A percentile compares a stretch with the other conserved stretches of the same genome.
Conservation (phyloP, 768 basidiomycete genomes). For the Lactarius indigo region DNA sequence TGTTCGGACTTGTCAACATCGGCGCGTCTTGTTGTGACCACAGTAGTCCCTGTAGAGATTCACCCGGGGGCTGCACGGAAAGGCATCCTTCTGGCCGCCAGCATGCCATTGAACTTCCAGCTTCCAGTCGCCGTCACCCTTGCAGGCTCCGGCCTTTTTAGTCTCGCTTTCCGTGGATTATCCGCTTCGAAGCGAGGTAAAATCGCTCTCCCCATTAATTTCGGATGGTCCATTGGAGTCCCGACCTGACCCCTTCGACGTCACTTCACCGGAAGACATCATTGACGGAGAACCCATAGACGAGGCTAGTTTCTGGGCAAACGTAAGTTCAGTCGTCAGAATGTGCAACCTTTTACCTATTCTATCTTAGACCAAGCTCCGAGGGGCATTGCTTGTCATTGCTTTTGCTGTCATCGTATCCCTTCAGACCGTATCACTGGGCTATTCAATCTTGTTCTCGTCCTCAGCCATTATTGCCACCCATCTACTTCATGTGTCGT, state of each 20-base stretch:
- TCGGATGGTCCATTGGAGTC: constrained; percentile 29
- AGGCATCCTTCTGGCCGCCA: background rate
- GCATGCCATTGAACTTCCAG: constrained; percentile 57
- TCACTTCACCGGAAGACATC: constrained; percentile 68
- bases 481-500: constrained; percentile 45
- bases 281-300: constrained; percentile 65
- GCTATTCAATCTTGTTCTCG: constrained; percentile 44
- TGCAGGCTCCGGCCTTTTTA: constrained; percentile 41
- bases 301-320: constrained; percentile 56
- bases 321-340: constrained; percentile 36
- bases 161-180: constrained; percentile 42
- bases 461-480: constrained; percentile 34
- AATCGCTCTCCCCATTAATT: constrained; percentile 45
- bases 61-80: background rate
- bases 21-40: background rate
- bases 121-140: constrained; percentile 51
- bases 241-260: constrained; percentile 58
- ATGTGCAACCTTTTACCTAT: background rate
- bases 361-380: constrained; percentile 7
- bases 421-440: constrained; percentile 52
- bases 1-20: background rate
- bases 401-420: constrained; percentile 46
- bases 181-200: constrained; percentile 44
- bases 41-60: background rate
- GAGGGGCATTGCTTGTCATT: constrained; percentile 34